Base-by-base conservation (phyloP, 139 green algal genomes). In the Spirogloea muscicola region DNA sequence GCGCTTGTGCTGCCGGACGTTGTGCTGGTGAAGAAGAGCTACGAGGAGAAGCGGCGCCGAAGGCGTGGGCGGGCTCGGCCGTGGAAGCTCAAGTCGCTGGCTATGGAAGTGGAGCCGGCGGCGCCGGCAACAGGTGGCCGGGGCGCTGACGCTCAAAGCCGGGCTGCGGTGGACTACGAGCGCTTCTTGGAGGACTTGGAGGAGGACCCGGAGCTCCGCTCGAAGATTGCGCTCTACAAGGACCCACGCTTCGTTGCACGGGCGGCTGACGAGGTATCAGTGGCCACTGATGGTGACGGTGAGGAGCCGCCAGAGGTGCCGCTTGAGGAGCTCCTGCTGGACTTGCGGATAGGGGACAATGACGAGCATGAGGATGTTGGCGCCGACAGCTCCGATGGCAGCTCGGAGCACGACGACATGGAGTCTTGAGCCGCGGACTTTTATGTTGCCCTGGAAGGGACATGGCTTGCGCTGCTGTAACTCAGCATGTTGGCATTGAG, bases 321-420 rank as follows among this genome's bases (percentile, higher is more conserved):
- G 13, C 84, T 98, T 69, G 93, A 98, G 37, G 92, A 96, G 86
- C 85, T 98, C 77, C 76, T 98, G 64, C 90, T 96, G 68, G 90
- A 94, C 42, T 83, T 97, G 3, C 58, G n/a, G 51, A 52, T 85
- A 5, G 42, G 3, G 21, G 42, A 39, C 4, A 25, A 63, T 2
- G n/a, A n/a, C n/a, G n/a, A n/a, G n/a, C n/a, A n/a, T n/a, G n/a
- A n/a, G n/a, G n/a, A n/a, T n/a, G n/a, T n/a, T n/a, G n/a, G n/a
- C n/a, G n/a, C n/a, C n/a, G 66, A 79, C 13, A 72, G 51, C 3
- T 72, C 71, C 33, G 68, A 73, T 10, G 72, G 66, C n/a, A n/a
- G n/a, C n/a, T n/a, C n/a, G 4, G 65, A 67, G 18, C 67, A 70
- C 7, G 55, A 67, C 39, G 2, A 37, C 16, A 77, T 77, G 68